A percentile compares a stretch with the other conserved stretches of the same genome.
Conservation (phyloP, 2,329 filamentous ascomycete genomes). For the Penicillium brasilianum region DNA sequence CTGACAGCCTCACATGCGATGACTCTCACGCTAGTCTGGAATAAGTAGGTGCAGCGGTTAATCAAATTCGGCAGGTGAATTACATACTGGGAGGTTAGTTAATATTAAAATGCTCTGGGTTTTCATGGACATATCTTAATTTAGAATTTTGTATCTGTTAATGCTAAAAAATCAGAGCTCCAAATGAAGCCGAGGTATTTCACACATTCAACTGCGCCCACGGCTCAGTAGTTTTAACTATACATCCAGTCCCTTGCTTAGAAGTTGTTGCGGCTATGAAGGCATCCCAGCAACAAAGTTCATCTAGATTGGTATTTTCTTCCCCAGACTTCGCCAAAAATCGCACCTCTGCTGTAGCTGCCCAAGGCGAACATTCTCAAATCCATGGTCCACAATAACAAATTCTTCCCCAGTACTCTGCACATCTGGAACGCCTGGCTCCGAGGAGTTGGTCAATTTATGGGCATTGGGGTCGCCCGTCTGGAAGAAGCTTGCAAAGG, state of each 20-base stretch:
- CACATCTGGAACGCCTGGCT: slow-evolving; percentile 53
- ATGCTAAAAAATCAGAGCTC: not conserved
- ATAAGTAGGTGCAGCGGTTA: not conserved
- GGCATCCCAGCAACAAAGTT: no score
- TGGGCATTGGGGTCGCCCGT: slow-evolving; percentile 63
- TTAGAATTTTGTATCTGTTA: not conserved
- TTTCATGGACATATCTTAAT: not conserved
- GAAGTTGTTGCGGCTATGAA: no score
- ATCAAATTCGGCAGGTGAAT: not conserved
- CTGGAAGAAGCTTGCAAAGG: slow-evolving; percentile 65
- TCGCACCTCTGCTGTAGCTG: slow-evolving; percentile 55
- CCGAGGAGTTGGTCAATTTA: slow-evolving; percentile 56
- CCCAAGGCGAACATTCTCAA: slow-evolving; percentile 47
- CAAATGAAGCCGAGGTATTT: not conserved
- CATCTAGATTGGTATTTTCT: slow-evolving; percentile 53
- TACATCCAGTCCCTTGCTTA: no score
- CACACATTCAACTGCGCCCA: not conserved
- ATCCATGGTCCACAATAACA: slow-evolving; percentile 54
- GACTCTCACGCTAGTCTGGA: slow-evolving; percentile 8
- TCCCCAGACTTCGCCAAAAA: slow-evolving; percentile 59
- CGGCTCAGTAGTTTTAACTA: not conserved
- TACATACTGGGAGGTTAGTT: not conserved
- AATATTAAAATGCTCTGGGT: not conserved
- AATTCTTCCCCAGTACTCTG: slow-evolving; percentile 53
- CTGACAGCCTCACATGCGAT: not conserved